Evolutionary conservation across 306 rosid species (phyloP), one percentile per base, ranked within the genome.

Genomic region (Prinsepia uniflora): DNA sequence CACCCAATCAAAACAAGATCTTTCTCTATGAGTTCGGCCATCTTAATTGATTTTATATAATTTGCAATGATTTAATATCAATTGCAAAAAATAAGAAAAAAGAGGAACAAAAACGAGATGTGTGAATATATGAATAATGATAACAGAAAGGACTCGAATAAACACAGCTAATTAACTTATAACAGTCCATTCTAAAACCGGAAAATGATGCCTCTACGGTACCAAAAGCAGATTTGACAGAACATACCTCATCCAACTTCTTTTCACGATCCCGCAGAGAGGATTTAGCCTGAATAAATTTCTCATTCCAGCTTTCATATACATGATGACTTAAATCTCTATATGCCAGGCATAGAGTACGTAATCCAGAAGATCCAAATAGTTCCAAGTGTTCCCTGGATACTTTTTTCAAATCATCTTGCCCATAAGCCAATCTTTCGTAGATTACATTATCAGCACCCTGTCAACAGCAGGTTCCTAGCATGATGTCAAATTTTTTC

Each of bases 271-370:
- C 96, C 75, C 81, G 88, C 50, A 94, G 80, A 76, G 95, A 79
- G 72, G 98, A 94, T 82, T 94, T 94, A 63, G 97, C 98, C 81
- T 89, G 95, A 79, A 94, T 83, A 73, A 86, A 94, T 83, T 86
- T 89, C 81, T 90, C 98, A 66, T 94, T 94, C 97, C 98, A 90
- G 78, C 86, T 89, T 84, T 94, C 98, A 77, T 90, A 94, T 71
- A 64, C 67, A 67, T 82, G 84, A 76, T 87, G 86, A 79, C 64
- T 85, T 82, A 94, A 82, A 75, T 90, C 97, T 82, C 80, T 89
- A 84, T 84, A 94, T 24, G 98, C 98, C 83, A 94, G 86, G 85
- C 97, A 94, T 57, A 94, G 88, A 60, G 97, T 94, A 60, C 98
- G 93, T 66, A 94, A 73, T 22, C 97, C 97, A 65, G 98, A 58